Percentiles rank a stretch among this genome's conserved stretches.
phyloP scores from a whole-genome alignment of 2,329 filamentous ascomycete genomes.

The Aureobasidium namibiae region DNA sequence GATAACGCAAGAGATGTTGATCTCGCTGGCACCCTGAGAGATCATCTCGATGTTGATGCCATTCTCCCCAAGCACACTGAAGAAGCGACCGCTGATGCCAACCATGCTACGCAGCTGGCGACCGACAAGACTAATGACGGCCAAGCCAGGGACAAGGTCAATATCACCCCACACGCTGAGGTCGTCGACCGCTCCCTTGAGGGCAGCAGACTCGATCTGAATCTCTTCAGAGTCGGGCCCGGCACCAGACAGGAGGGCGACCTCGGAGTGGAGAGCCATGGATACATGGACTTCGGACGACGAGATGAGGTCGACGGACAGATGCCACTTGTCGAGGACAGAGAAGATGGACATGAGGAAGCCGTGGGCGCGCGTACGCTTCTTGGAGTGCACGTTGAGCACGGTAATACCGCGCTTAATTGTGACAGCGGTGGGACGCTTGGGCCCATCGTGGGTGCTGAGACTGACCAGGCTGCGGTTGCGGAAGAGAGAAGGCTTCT shows the following conservation, averaged over 20 bases:
- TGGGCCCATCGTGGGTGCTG: slow-evolving; percentile 26
- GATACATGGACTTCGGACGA: slow-evolving; percentile 96
- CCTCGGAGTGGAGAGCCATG: slow-evolving; percentile 84
- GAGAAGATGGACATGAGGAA: slow-evolving; percentile 93
- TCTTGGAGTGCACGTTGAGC: slow-evolving; percentile 97
- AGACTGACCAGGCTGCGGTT: slow-evolving; percentile 37
- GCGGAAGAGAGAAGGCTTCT: slow-evolving; percentile 40
- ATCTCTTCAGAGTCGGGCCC: slow-evolving; percentile 37
- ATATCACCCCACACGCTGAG: slow-evolving; percentile 78
- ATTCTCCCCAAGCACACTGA: slow-evolving; percentile 85
- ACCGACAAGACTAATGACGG: slow-evolving; percentile 88
- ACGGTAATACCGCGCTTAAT: slow-evolving; percentile 97
- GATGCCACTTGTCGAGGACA: slow-evolving; percentile 74
- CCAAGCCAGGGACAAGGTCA: slow-evolving; percentile 84
- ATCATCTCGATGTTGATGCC: slow-evolving; percentile 99
- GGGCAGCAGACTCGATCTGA: slow-evolving; percentile 38
- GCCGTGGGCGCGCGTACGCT: slow-evolving; percentile 88
- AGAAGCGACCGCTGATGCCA: slow-evolving; percentile 89
- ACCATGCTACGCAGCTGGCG: slow-evolving; percentile 96
- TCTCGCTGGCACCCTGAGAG: slow-evolving; percentile 95
- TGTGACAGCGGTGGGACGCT: slow-evolving; percentile 62
- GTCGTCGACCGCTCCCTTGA: slow-evolving; percentile 53
- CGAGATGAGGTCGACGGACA: slow-evolving; percentile 93
- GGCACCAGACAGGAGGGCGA: slow-evolving; percentile 42
- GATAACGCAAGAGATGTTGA: slow-evolving; percentile 98